A percentile compares a stretch with the other conserved stretches of the same genome.
Conservation (phyloP, 2,329 filamentous ascomycete species). For the Tothia fuscella region DNA sequence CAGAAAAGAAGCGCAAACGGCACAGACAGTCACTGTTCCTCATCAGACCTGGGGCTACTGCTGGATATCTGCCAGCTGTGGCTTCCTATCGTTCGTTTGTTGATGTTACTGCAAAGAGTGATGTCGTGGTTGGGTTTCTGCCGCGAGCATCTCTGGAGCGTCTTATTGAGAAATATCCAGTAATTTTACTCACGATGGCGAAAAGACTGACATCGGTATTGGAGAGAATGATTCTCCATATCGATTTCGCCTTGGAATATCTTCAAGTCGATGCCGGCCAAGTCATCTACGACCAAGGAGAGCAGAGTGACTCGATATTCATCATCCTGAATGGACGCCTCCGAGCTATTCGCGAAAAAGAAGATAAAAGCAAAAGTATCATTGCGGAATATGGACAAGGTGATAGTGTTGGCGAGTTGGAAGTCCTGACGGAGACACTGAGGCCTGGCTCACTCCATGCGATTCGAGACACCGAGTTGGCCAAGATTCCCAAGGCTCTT, state of each 20-base stretch:
- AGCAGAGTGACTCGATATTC: slow-evolving; percentile 97
- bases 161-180: slow-evolving; percentile 85
- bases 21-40: slow-evolving; percentile 66
- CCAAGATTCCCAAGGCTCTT: slow-evolving; percentile 87
- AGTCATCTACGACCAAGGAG: slow-evolving; percentile 82
- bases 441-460: slow-evolving; percentile 89
- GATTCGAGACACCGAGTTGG: slow-evolving; percentile 90
- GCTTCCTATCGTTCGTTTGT: slow-evolving; percentile 95
- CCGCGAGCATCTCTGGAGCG: slow-evolving; percentile 75
- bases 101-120: slow-evolving; percentile 92
- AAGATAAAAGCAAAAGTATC: slow-evolving; percentile 71
- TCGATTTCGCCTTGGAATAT: slow-evolving; percentile 98
- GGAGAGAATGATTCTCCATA: slow-evolving; percentile 82
- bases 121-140: slow-evolving; percentile 94
- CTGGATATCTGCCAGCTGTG: slow-evolving; percentile 87
- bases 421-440: slow-evolving; percentile 87
- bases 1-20: slow-evolving; percentile 27
- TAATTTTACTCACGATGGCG: slow-evolving; percentile 88
- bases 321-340: slow-evolving; percentile 91
- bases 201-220: slow-evolving; percentile 85
- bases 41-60: slow-evolving; percentile 87
- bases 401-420: slow-evolving; percentile 92
- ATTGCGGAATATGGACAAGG: slow-evolving; percentile 92
- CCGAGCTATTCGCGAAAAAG: slow-evolving; percentile 69
- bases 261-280: slow-evolving; percentile 92